Evolutionary conservation across 2,329 filamentous ascomycete species (phyloP).

Genomic region (Didymella exigua): DNA sequence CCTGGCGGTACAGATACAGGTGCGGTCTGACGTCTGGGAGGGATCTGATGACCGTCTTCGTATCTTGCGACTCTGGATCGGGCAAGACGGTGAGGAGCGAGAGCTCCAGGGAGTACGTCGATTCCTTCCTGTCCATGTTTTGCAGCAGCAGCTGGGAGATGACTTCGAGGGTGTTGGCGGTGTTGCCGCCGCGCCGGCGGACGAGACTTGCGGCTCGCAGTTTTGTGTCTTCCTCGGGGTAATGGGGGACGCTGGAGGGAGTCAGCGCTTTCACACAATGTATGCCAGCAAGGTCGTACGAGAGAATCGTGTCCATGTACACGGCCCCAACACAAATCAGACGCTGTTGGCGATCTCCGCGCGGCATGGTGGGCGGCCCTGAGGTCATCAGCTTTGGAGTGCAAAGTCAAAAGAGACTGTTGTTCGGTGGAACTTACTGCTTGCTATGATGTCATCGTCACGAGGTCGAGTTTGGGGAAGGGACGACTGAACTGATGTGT

Average conservation of each 20-base stretch:
- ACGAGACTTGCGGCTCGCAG: constrained; percentile 66
- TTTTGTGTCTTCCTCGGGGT: constrained; percentile 74
- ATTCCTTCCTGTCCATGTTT: background rate
- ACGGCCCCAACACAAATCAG: constrained; percentile 70
- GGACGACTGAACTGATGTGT: constrained; percentile 1
- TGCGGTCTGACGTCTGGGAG: constrained; percentile 52
- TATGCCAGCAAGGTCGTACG: constrained; percentile 47
- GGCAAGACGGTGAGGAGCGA: constrained; percentile 60
- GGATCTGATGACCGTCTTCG: constrained; percentile 59
- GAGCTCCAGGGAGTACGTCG: constrained; percentile 23
- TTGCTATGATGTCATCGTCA: constrained; percentile 16
- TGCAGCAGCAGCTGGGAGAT: constrained; percentile 60
- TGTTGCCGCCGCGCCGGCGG: constrained; percentile 73
- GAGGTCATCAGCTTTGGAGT: background rate
- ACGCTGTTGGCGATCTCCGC: constrained; percentile 36
- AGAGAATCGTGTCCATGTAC: constrained; percentile 74
- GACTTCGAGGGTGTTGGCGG: constrained; percentile 73
- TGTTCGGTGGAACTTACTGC: constrained; percentile 11
- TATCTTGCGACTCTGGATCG: constrained; percentile 56
- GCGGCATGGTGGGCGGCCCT: constrained; percentile 23
- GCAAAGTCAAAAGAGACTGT: background rate
- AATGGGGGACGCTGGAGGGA: constrained; percentile 63
- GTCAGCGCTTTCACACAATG: background rate
- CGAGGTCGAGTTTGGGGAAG: constrained; percentile 7
- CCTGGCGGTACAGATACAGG: constrained; percentile 48